Base-by-base conservation (phyloP, 2,329 filamentous ascomycete species). In the Stagonosporopsis rhizophila region DNA sequence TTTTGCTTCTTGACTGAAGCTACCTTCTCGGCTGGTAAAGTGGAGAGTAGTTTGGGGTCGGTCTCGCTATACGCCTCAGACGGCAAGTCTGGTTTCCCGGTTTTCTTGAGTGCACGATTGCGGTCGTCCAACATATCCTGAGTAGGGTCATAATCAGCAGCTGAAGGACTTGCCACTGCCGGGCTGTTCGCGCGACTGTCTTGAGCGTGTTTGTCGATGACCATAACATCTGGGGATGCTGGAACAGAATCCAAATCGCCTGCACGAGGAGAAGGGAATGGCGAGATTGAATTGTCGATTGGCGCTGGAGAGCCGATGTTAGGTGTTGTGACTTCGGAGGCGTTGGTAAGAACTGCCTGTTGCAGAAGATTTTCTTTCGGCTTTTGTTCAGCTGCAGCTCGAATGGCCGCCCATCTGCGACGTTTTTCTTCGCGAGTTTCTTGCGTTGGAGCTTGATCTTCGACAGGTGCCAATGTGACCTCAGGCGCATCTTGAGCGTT, bases 91-190 rank as follows among this genome's bases (percentile, higher is more conserved):
- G 58, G 37, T 17, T 52, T 65, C 34, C 61, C 61, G 20, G 58
- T 82, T 56, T 87, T 84, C 65, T 86, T 82, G 62, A 88, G 87
- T 67, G 90, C 87, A 53, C 89, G 86, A 56, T 86, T 82, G 67
- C 87, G 86, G 65, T 96, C 92, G 74, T 96, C 91, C 73, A 89
- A 83, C 90, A 94, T 95, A 71, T 97, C 93, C 64, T 88, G 82
- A 1, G 88, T 95, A 1, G 93, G 93, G 70, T 96, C 91, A 73
- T 96, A 96, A 75, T 96, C 91, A 56, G 92, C 92, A 41, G 93
- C 93, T n/a, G 92, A 96, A 6, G 91, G 90, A 6, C 89, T 91
- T 67, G 95, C 89, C 49, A 62, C 73, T 60, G 59, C 65, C 44
- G 59, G 67, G 56, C 57, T 70, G 56, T 56, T 70, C 58, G 25